Base-by-base conservation (phyloP, 2,329 filamentous ascomycete species). In the Pyricularia sp. region DNA sequence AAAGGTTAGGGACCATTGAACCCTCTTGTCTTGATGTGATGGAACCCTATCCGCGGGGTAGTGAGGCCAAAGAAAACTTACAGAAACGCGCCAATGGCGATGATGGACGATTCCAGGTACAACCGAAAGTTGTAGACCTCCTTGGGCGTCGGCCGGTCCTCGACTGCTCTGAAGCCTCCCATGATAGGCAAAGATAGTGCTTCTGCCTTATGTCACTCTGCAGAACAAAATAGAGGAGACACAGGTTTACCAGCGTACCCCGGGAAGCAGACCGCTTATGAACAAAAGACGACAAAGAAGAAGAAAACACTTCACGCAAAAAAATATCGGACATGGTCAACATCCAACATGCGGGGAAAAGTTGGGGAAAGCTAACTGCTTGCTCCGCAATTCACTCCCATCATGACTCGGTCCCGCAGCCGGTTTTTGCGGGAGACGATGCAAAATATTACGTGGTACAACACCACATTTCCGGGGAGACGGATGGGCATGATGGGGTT, bases 81-180 rank as follows among this genome's bases (percentile, higher is more conserved):
- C 76, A 82, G 77, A 20, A 82, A 65, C 1, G 80, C 81, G 17
- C 83, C 83, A 23, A 81, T 81, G 4, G 83, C 80, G 64, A 85
- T 84, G 33, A 85, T 77, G n/a, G 80, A 73, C 0, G 82, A 79
- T 65, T 82, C 79, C 6, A 75, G 77, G 72, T 86, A 86, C 26
- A 85, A 75, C 3, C 80, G 78, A 80, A 80, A 83, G 71, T 85
- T 85, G 75, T 85, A 85, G 71, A 86, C 84, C 75, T 85, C 83
- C 70, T 81, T 79, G 25, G 84, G 85, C 71, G 84, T 86, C 30
- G 84, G 84, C 72, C 84, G 79, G 74, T 86, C 84, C 73, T 86
- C 84, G 30, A 68, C 66, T 20, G 66, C 66, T 31, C 33, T 68
- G 66, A 68, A 68, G 10, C 66, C 66, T 7, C 66, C 66, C 66